Evolutionary conservation across 1,284 basidiomycete species (phyloP), one percentile per base, ranked within the genome.

Genomic region (Fomes fomentarius): DNA sequence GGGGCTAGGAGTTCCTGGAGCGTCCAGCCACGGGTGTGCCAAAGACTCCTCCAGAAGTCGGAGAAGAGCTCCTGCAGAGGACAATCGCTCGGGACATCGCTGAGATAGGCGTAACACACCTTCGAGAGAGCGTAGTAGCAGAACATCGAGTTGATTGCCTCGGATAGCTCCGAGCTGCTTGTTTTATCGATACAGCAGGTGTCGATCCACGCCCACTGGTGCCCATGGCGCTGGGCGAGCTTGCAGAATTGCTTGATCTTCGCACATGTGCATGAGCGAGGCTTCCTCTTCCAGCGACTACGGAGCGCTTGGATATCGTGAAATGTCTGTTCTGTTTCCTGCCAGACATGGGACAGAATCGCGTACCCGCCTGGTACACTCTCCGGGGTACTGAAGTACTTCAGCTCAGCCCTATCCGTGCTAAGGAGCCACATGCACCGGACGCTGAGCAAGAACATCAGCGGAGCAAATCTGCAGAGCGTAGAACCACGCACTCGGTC

Each of bases 91-190:
- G 54, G 19, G 19, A 56, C 55, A 22, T 56, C 55, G 21, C 39
- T 24, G 41, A 56, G 55, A 38, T 40, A 52, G 15, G 39, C 55
- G 42, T 56, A 56, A 50, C 55, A 56, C 35, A 52, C 55, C 24
- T 45, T 25, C 41, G 55, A 40, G 28, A 24, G 41, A 11, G 46
- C 38, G 33, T 52, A 57, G 38, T 45, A 57, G 12, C 21, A 37
- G 35, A 57, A 57, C 55, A 57, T 57, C 5, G 55, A 57, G 51
- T 57, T 57, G 41, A 57, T 49, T 11, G 55, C 55, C 47, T 57
- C 55, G 22, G 55, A 50, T 24, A 57, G 50, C 37, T 57, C 55
- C 11, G 50, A 41, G 33, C 55, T 56, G 50, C 54, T 56, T 35
- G 54, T 51, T 50, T 57, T 57, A 47, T 57, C 50, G 38, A 57